These are phyloP conservation scores for Lactarius akahatsu DNA, from an alignment of 768 basidiomycete genomes.

Conservation along the genomic window DNA sequence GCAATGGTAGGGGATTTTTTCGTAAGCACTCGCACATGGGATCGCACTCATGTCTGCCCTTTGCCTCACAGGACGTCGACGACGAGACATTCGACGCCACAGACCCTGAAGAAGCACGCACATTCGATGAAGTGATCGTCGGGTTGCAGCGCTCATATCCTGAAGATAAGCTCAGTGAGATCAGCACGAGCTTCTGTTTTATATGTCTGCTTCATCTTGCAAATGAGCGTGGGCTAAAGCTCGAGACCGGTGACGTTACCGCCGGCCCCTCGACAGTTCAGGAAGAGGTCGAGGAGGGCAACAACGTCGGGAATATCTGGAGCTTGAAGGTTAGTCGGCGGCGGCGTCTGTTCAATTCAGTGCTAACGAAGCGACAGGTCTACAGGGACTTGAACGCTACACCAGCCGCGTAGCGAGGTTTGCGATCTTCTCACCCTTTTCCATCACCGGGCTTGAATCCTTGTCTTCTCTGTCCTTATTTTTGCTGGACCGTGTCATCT, in stretches of 20 bases:
- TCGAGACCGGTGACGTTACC: constrained; percentile 50
- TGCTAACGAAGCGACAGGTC: constrained; percentile 37
- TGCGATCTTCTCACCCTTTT: background rate
- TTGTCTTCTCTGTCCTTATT: background rate
- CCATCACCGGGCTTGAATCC: background rate
- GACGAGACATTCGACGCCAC: constrained; percentile 45
- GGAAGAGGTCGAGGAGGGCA: constrained; percentile 40
- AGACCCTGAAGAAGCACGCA: constrained; percentile 62
- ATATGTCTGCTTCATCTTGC: constrained; percentile 96
- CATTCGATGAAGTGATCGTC: constrained; percentile 79
- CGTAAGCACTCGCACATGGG: background rate
- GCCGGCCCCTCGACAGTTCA: constrained; percentile 37
- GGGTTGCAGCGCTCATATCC: constrained; percentile 83
- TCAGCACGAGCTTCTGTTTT: constrained; percentile 99
- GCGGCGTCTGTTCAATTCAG: background rate
- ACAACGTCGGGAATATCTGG: constrained; percentile 71
- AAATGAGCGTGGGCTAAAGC: constrained; percentile 91
- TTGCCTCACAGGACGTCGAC: constrained; percentile 54
- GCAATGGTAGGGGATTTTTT: constrained; percentile 48
- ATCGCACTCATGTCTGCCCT: background rate
- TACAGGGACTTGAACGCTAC: constrained; percentile 44
- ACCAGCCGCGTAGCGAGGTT: constrained; percentile 32
- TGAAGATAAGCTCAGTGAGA: constrained; percentile 92
- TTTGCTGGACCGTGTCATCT: constrained; percentile 5
- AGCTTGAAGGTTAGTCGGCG: constrained; percentile 56